Evolutionary conservation across 192 early-diverging fungal species (phyloP).

Genomic region (Backusella mclennaniae): DNA sequence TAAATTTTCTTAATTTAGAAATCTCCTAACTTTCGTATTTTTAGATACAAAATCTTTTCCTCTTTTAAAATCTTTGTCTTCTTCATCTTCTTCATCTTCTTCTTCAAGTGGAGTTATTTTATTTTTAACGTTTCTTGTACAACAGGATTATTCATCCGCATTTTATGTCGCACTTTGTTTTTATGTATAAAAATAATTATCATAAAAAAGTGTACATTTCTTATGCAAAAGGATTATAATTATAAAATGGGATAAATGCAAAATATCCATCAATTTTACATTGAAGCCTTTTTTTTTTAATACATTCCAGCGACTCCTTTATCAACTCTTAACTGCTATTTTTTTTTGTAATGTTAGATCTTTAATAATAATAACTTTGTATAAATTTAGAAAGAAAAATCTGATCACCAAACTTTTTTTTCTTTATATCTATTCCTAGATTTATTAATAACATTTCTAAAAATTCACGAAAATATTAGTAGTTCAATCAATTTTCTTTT

Average conservation of each 20-base stretch:
- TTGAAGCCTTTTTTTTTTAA: not conserved
- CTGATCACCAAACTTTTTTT: not conserved
- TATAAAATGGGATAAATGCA: conserved; percentile 3
- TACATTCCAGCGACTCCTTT: not conserved
- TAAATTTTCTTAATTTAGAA: not conserved
- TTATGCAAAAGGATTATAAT: not conserved
- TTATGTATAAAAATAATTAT: not conserved
- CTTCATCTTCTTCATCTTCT: not conserved
- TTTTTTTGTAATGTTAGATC: not conserved
- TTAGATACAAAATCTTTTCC: not conserved
- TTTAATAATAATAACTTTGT: not conserved
- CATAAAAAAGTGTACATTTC: not conserved
- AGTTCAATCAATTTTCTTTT: not conserved
- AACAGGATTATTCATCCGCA: not conserved
- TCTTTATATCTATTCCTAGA: not conserved
- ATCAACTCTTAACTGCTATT: not conserved
- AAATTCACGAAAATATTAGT: not conserved
- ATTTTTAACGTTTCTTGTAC: not conserved
- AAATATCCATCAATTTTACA: not conserved
- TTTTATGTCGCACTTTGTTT: not conserved
- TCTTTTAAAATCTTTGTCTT: not conserved
- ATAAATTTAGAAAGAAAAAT: conserved; percentile 2
- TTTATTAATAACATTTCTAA: not conserved
- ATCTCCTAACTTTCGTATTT: not conserved
- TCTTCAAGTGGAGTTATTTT: not conserved